phyloP scores from a whole-genome alignment of 1,284 basidiomycete species.

The Tremellales sp. region DNA sequence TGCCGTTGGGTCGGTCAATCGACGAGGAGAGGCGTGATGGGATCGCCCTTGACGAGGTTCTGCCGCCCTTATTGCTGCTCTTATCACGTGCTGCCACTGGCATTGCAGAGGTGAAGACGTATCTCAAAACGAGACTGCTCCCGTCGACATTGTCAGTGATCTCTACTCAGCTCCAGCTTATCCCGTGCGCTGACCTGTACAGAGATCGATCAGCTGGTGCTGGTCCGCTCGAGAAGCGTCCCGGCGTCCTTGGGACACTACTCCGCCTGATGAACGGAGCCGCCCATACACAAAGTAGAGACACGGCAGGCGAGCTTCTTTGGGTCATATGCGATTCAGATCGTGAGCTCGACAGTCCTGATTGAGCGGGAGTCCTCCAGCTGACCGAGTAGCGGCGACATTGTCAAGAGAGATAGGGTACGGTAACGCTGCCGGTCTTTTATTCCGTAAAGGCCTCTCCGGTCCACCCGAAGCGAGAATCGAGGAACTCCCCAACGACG shows the following conservation, averaged over 20 bases:
- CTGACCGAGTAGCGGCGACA: slow-evolving; percentile 55
- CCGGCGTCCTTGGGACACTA: slow-evolving; percentile 70
- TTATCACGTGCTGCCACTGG: slow-evolving; percentile 64
- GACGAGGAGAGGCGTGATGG: slow-evolving; percentile 24
- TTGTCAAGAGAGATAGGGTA: slow-evolving; percentile 77
- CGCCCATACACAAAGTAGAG: slow-evolving; percentile 65
- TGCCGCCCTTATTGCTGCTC: slow-evolving; percentile 69
- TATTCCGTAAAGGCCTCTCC: slow-evolving; percentile 81
- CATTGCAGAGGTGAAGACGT: slow-evolving; percentile 57
- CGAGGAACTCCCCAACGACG: slow-evolving; percentile 26
- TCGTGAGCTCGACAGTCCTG: too few relatives aligned
- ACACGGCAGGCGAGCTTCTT: slow-evolving; percentile 76
- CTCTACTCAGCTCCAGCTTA: too few relatives aligned
- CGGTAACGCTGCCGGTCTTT: slow-evolving; percentile 85
- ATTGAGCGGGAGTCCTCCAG: too few relatives aligned
- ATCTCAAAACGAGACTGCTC: slow-evolving; percentile 63
- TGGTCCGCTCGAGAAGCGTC: slow-evolving; percentile 63
- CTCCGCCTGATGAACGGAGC: slow-evolving; percentile 71
- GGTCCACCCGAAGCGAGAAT: slow-evolving; percentile 52
- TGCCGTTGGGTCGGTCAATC: slow-evolving; percentile 22
- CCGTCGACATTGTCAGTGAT: slow-evolving; percentile 61
- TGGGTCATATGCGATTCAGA: slow-evolving; percentile 74
- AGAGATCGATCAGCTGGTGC: slow-evolving; percentile 61
- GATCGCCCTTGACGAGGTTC: slow-evolving; percentile 63
- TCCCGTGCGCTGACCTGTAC: too few relatives aligned